phyloP scores from a whole-genome alignment of 306 rosid species.

The Lathyrus oleraceus region DNA sequence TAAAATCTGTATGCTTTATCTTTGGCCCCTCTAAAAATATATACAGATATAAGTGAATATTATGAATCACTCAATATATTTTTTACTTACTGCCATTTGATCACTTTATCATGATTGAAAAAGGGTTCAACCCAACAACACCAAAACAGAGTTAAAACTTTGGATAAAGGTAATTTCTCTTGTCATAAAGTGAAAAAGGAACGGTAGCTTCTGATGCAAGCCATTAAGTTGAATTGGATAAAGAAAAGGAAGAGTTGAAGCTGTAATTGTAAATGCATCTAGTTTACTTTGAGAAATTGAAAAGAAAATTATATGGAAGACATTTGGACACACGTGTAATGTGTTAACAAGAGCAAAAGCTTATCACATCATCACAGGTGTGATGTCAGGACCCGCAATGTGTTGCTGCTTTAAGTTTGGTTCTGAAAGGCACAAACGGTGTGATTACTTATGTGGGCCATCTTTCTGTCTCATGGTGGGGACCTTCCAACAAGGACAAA shows the following conservation, averaged over 20 bases:
- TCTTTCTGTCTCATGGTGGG: constrained; percentile 26
- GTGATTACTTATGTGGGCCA: constrained; percentile 38
- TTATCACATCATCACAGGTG: constrained; percentile 45
- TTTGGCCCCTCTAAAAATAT: constrained; percentile 48
- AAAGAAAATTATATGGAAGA: constrained; percentile 16
- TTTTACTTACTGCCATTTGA: constrained; percentile 30
- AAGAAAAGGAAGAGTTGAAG: not conserved
- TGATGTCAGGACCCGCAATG: constrained; percentile 50
- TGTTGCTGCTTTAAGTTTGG: constrained; percentile 47
- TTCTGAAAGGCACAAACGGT: constrained; percentile 46
- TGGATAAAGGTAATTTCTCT: constrained; percentile 19
- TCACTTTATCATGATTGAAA: constrained; percentile 32
- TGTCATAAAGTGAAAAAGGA: constrained; percentile 16
- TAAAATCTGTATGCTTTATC: constrained; percentile 42
- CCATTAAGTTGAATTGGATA: constrained; percentile 1
- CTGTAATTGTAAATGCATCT: too few species aligned
- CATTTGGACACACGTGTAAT: constrained; percentile 44
- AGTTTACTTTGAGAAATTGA: too few species aligned
- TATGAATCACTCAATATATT: constrained; percentile 37
- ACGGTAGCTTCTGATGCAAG: constrained; percentile 11
- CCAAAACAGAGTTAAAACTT: constrained; percentile 25
- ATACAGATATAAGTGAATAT: constrained; percentile 38
- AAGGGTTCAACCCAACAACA: constrained; percentile 22
- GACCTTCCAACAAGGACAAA: constrained; percentile 42
- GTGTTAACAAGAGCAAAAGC: constrained; percentile 30